A percentile compares a stretch with the other conserved stretches of the same genome.
phyloP scores from a whole-genome alignment of 257 asterid species.

The Rubia yunnanensis region DNA sequence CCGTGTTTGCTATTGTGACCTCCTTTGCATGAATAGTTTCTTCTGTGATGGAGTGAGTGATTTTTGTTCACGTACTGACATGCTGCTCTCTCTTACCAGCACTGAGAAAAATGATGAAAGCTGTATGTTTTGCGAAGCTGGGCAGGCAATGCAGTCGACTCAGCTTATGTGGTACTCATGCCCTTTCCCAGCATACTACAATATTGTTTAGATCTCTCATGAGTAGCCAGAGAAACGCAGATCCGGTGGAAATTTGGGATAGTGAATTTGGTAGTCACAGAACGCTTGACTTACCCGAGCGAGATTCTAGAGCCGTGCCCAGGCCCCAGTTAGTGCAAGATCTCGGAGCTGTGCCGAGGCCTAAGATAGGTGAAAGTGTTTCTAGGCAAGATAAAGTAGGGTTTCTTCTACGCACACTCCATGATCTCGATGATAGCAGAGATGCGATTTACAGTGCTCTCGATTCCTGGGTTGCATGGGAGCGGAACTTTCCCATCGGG shows the following conservation, averaged over 20 bases:
- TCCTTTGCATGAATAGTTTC: not conserved
- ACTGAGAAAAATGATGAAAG: not conserved
- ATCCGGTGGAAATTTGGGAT: not conserved
- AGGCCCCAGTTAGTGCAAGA: not conserved
- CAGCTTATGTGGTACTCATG: not conserved
- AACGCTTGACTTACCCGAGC: not conserved
- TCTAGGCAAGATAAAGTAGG: not conserved
- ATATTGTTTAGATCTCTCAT: not conserved
- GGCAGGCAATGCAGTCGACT: not conserved
- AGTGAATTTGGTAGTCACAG: not conserved
- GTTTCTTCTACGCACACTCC: not conserved
- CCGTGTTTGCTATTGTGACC: not conserved
- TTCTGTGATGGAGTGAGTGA: not conserved
- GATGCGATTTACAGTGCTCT: not conserved
- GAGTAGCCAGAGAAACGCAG: not conserved
- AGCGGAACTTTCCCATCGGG: not conserved
- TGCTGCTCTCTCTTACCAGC: not conserved
- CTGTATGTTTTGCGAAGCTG: not conserved
- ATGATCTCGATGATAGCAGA: not conserved
- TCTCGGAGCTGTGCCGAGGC: not conserved
- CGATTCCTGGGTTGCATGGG: not conserved
- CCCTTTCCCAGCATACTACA: not conserved
- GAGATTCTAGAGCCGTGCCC: not conserved
- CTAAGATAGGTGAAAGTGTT: not conserved
- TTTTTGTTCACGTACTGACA: not conserved